Evolutionary conservation across 2,329 filamentous ascomycete genomes (phyloP), one percentile per base, ranked within the genome.

Genomic region (Ascochyta koolunga): DNA sequence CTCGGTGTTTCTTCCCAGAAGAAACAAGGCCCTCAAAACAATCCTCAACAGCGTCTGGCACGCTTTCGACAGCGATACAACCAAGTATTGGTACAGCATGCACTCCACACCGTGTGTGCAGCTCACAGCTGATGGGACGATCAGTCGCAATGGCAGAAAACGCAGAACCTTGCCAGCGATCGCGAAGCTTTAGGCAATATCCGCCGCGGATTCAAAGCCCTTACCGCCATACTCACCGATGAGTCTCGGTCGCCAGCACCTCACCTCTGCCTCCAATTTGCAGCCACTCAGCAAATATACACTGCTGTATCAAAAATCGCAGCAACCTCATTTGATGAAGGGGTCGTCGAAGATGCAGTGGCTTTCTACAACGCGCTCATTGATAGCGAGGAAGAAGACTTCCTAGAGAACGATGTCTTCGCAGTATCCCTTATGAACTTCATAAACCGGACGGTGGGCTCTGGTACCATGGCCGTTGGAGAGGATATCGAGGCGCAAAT

Each of bases 341-440:
- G 86, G 69, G 88, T 97, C 68, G 89, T 98, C 64, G 87, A 89
- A 61, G 90, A 93, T 69, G 89, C 90, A 22, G 89, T 96, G 32
- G 81, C 88, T 35, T 87, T 97, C 70, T 97, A 97, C 75, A 91
- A 91, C 52, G 92, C 91, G 15, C 83, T 99, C 59, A 90, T 98
- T 67, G 95, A 99, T 76, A 95, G 92, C 73, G 95, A 98, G 75
- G 93, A 97, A 77, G 95, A 97, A 71, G 91, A 92, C 31, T 96
- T 98, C 68, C 86, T 97, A 41, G 90, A 96, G 69, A 96, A 90
- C 68, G 85, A 88, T 27, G 83, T 86, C 49, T 99, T 99, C 72
- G 91, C 95, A 2, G 85, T 88, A 53, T 93, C 91, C 67, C 76
- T 99, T 69, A 95, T 96, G 69, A 91, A 91, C 64, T 84, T 99